Percentiles rank a stretch among this genome's conserved stretches.
These are phyloP conservation scores for Acacia melanoxylon DNA, from an alignment of 306 rosid genomes.

Conservation along the genomic window DNA sequence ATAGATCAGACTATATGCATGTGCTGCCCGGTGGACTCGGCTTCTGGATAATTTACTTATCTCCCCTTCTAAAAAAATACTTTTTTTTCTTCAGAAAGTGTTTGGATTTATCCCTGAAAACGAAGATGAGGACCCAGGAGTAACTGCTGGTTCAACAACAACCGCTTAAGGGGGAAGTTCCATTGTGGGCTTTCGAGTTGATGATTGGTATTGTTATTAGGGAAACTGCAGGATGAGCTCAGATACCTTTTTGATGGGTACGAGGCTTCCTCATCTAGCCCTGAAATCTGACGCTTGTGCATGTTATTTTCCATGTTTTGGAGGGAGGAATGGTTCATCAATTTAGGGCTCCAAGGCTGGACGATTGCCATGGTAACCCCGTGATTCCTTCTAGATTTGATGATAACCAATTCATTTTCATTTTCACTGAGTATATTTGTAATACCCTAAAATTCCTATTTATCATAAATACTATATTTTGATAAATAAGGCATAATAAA, in stretches of 20 bases:
- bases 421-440: too few species aligned
- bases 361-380: too few species aligned
- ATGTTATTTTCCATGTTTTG: slow-evolving; percentile 30
- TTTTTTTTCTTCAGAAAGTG: not conserved
- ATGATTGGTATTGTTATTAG: slow-evolving; percentile 9
- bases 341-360: slow-evolving; percentile 35
- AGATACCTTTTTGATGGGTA: slow-evolving; percentile 49
- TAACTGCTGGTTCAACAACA: slow-evolving; percentile 49
- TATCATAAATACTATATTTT: too few species aligned
- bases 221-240: slow-evolving; percentile 46
- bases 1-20: not conserved
- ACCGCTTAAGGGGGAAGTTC: slow-evolving; percentile 44
- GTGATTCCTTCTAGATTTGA: too few species aligned
- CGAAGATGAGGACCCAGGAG: slow-evolving; percentile 51
- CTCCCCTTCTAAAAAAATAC: not conserved
- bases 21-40: slow-evolving; percentile 17
- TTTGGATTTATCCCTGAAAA: slow-evolving; percentile 40
- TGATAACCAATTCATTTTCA: too few species aligned
- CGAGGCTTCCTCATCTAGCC: slow-evolving; percentile 33
- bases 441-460: too few species aligned
- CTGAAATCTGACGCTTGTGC: slow-evolving; percentile 46
- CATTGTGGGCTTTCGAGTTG: slow-evolving; percentile 44
- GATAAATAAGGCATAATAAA: too few species aligned
- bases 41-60: slow-evolving; percentile 21
- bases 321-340: slow-evolving; percentile 30